These are phyloP conservation scores for Aristolochia fimbriata DNA, from an alignment of 164 flowering plant genomes.

Conservation along the genomic window DNA sequence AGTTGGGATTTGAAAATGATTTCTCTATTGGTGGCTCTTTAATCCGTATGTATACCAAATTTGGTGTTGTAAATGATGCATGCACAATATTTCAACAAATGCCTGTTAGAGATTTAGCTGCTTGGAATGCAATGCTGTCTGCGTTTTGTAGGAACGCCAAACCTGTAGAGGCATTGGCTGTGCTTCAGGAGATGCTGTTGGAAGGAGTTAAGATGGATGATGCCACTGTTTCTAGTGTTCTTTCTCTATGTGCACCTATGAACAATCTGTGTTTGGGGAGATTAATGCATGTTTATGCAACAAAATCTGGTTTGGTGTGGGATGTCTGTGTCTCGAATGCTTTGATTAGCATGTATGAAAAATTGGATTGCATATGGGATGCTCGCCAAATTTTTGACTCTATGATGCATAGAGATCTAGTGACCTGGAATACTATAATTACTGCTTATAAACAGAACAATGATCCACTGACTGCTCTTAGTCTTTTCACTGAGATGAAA, in stretches of 20 bases:
- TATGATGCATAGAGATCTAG: background rate
- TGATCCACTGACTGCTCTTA: conserved; percentile 9
- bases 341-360: too few species aligned
- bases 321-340: too few species aligned
- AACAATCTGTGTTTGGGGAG: conserved; percentile 1
- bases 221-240: conserved; percentile 7
- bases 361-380: too few species aligned
- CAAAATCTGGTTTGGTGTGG: too few species aligned
- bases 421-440: conserved; percentile 12
- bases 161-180: conserved; percentile 1
- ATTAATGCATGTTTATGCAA: too few species aligned
- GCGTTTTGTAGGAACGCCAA: conserved; percentile 1
- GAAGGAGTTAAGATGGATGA: conserved; percentile 6
- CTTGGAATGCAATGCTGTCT: background rate
- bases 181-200: conserved; percentile 5
- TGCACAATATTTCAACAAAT: background rate
- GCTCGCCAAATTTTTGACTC: too few species aligned
- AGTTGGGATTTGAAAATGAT: conserved; percentile 5
- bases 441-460: conserved; percentile 7
- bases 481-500: conserved; percentile 9
- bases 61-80: background rate
- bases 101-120: too few species aligned
- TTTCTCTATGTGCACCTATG: conserved; percentile 1
- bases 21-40: conserved; percentile 6
- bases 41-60: conserved; percentile 9